These are phyloP conservation scores for Euphorbia corollata DNA, from an alignment of 441 rosid genomes.

Conservation along the genomic window DNA sequence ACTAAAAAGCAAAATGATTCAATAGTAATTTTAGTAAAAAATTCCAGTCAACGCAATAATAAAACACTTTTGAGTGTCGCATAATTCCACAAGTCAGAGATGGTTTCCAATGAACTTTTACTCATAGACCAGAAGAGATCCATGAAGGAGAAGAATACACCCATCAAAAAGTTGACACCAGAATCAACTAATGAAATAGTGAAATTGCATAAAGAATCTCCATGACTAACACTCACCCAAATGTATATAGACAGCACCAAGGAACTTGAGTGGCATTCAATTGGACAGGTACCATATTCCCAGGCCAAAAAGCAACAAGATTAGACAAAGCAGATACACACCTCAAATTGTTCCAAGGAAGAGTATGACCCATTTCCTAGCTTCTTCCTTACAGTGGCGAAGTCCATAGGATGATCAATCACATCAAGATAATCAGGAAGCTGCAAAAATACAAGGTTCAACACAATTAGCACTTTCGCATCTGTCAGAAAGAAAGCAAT, in stretches of 20 bases:
- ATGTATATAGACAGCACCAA: not conserved
- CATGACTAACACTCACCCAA: not conserved
- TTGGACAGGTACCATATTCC: not conserved
- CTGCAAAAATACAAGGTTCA: constrained; percentile 33
- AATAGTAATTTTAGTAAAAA: too few species aligned
- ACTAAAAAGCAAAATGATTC: not conserved
- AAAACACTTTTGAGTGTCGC: not conserved
- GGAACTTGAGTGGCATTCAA: not conserved
- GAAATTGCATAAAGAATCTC: not conserved
- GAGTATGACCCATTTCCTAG: constrained; percentile 67
- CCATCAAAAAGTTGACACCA: not conserved
- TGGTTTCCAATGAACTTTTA: not conserved
- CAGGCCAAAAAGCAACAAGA: constrained; percentile 14
- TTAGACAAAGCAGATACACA: constrained; percentile 23
- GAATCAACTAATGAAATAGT: constrained; percentile 4
- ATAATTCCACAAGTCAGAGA: not conserved
- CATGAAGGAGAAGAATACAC: not conserved
- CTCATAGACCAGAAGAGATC: not conserved
- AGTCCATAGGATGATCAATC: constrained; percentile 87
- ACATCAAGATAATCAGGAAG: constrained; percentile 87
- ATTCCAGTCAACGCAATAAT: not conserved
- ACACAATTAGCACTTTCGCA: constrained; percentile 2
- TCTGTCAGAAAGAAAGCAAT: not conserved
- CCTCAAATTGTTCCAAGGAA: constrained; percentile 74
- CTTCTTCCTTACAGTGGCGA: constrained; percentile 79